Evolutionary conservation across 176 grass and related monocot genomes (phyloP), one percentile per base, ranked within the genome.

Genomic region (Oropetium thomaeum): DNA sequence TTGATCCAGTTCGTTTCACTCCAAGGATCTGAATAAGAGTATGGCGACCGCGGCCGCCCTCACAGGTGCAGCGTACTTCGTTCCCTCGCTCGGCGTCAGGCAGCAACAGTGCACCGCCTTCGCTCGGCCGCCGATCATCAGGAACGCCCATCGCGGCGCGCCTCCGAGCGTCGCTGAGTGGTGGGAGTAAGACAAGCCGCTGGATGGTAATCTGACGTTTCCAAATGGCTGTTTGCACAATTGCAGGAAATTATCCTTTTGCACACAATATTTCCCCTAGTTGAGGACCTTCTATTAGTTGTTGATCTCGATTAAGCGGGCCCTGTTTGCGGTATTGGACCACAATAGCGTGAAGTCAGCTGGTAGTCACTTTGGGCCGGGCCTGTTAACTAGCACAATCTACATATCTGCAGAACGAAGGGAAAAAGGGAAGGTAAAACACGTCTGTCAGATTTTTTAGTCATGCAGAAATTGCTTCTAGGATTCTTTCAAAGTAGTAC

Each of bases 11-110:
- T 7, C 8, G 13, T 25, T 41, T 26, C 20, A 5, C 64, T 59
- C 41, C 0, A 34, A 74, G 39, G 10, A 14, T 61, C 61, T 2
- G 27, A 41, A 44, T n/a, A n/a, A n/a, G n/a, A 31, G 6, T 1
- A 75, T 87, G 78, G 77, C 84, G 14, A 34, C 30, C 19, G 37
- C 26, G 5, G 28, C 60, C 1, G 51, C 65, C 20, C 22, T n/a
- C n/a, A n/a, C 71, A 10, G n/a, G n/a, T n/a, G 2, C 20, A 8
- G 25, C 31, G 3, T 29, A 10, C 35, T 48, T 45, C 61, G 30
- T 62, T 1, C 70, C 79, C n/a, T 16, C 34, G 2, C 5, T 75
- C 26, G 47, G 62, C 68, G 10, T 17, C 35, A 70, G 30, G 27
- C 73, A 32, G 27, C 73, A 32, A 17, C 57, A 23, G 28, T 10